Conservation (phyloP, 331 rosid species). For the Quercus lobata region DNA sequence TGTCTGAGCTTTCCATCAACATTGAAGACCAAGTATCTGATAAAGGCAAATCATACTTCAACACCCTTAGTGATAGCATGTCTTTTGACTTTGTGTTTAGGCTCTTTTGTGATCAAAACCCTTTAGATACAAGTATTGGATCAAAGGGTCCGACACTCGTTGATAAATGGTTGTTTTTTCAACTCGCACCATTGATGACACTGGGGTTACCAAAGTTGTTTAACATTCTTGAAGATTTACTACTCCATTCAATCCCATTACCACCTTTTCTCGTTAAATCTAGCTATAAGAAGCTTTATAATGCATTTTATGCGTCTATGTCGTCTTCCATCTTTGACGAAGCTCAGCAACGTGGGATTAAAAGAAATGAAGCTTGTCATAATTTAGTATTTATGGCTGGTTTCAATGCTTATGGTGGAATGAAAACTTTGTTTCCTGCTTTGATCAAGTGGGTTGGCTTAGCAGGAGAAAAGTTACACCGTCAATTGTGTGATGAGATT, state of each 20-base stretch:
- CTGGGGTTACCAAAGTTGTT: slow-evolving; percentile 36
- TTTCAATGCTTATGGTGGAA: slow-evolving; percentile 67
- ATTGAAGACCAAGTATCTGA: slow-evolving; percentile 32
- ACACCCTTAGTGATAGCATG: slow-evolving; percentile 35
- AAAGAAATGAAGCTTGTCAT: slow-evolving; percentile 58
- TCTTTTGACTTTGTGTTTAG: slow-evolving; percentile 47
- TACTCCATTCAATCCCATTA: slow-evolving; percentile 21
- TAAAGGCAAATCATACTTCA: slow-evolving; percentile 31
- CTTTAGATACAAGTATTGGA: slow-evolving; percentile 22
- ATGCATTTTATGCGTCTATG: slow-evolving; percentile 9
- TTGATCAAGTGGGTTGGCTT: slow-evolving; percentile 65
- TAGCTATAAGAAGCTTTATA: slow-evolving; percentile 25
- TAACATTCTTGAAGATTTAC: slow-evolving; percentile 36
- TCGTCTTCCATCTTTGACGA: slow-evolving; percentile 22
- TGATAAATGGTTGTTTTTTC: slow-evolving; percentile 40
- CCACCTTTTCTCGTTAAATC: slow-evolving; percentile 37
- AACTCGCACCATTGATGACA: slow-evolving; percentile 51
- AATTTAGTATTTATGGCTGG: slow-evolving; percentile 54
- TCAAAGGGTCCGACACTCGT: slow-evolving; percentile 38
- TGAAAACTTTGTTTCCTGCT: slow-evolving; percentile 45
- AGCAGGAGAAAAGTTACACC: slow-evolving; percentile 44
- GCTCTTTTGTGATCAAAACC: slow-evolving; percentile 34
- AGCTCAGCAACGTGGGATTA: slow-evolving; percentile 38
- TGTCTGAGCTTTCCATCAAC: slow-evolving; percentile 42
- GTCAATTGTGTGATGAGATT: slow-evolving; percentile 46